Conservation (phyloP, 139 green algal genomes). For the Nannochloris sp. region DNA sequence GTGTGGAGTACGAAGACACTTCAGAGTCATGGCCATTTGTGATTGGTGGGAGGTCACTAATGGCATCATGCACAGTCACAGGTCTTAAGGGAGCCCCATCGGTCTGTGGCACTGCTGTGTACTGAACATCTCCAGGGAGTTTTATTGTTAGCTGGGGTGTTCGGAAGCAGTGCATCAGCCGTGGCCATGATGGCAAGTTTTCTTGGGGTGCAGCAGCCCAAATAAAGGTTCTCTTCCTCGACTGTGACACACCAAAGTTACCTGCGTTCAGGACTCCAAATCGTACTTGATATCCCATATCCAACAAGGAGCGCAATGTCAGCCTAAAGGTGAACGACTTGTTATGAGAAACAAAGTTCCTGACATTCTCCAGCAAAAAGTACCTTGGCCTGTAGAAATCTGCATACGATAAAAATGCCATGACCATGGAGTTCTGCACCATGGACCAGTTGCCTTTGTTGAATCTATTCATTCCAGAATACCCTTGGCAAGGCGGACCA, state of each 20-base stretch:
- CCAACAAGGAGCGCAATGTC: slow-evolving; percentile 78
- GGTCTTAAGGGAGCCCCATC: slow-evolving; percentile 70
- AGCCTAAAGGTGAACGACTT: slow-evolving; percentile 89
- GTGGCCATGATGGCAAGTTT: slow-evolving; percentile 80
- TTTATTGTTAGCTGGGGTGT: slow-evolving; percentile 79
- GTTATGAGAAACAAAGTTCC: slow-evolving; percentile 95
- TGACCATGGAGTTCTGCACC: slow-evolving; percentile 96
- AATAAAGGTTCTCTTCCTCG: slow-evolving; percentile 93
- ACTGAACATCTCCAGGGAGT: slow-evolving; percentile 64
- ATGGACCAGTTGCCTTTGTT: slow-evolving; percentile 94
- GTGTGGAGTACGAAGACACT: slow-evolving; percentile 39
- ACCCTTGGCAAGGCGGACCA: slow-evolving; percentile 93
- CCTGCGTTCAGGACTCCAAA: slow-evolving; percentile 95
- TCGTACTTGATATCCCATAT: slow-evolving; percentile 96
- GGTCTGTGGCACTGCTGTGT: slow-evolving; percentile 54
- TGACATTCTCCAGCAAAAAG: slow-evolving; percentile 96
- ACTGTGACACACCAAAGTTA: slow-evolving; percentile 91
- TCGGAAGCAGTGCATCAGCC: slow-evolving; percentile 74
- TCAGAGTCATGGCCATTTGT: slow-evolving; percentile 60
- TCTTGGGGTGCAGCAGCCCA: slow-evolving; percentile 75
- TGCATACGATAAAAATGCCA: slow-evolving; percentile 83
- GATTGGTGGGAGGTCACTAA: slow-evolving; percentile 81
- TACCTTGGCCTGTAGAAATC: slow-evolving; percentile 91
- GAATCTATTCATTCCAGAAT: slow-evolving; percentile 98
- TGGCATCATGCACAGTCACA: slow-evolving; percentile 88